phyloP scores from a whole-genome alignment of 345 rosid species.

The Reutealis trisperma region DNA sequence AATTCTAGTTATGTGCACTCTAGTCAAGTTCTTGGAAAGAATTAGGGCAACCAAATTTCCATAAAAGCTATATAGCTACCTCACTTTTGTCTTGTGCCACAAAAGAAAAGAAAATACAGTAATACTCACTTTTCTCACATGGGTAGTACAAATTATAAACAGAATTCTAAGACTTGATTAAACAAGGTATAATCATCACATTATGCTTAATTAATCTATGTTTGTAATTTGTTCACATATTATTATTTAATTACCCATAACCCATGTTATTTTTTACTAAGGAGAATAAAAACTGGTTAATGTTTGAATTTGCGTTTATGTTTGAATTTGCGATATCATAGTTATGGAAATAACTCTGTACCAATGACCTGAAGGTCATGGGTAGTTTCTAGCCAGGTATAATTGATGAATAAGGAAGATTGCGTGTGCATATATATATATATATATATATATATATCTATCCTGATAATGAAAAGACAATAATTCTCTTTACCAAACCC shows the following conservation, averaged over 20 bases:
- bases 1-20: too few species aligned
- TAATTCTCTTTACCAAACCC: conserved; percentile 31
- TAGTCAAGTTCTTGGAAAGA: too few species aligned
- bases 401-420: conserved; percentile 17
- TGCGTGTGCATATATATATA: not conserved
- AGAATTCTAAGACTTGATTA: too few species aligned
- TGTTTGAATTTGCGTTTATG: too few species aligned
- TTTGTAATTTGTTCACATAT: too few species aligned
- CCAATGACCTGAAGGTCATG: too few species aligned
- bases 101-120: not conserved
- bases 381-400: not conserved
- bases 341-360: too few species aligned
- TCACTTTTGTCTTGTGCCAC: not conserved
- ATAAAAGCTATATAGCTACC: not conserved
- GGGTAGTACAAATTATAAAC: not conserved
- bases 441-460: not conserved
- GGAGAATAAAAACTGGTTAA: too few species aligned
- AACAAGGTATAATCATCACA: not conserved
- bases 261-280: too few species aligned
- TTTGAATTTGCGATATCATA: too few species aligned
- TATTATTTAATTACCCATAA: too few species aligned
- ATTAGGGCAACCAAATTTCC: not conserved
- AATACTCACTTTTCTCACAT: not conserved
- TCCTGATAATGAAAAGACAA: conserved; percentile 34
- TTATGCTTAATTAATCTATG: too few species aligned